Base-by-base conservation (phyloP, 495 filamentous ascomycete species). In the Xylaria cubensis region DNA sequence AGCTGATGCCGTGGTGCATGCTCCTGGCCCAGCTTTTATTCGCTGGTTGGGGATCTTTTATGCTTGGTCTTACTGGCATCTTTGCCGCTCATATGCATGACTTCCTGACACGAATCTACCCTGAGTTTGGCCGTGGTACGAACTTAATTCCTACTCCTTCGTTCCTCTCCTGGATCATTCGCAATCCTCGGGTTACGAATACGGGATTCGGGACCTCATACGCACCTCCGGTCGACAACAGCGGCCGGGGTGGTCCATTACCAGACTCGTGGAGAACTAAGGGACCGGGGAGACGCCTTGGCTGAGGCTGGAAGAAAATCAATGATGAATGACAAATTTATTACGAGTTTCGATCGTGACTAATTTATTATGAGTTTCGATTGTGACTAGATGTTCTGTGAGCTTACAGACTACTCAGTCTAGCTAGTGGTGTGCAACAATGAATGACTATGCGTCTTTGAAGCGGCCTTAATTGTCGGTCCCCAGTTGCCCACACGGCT, bases 21-120 rank as follows among this genome's bases (percentile, higher is more conserved):
- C 85, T 97, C 19, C 74, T 89, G 19, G 78, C 91, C 72, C 91
- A 91, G 24, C 82, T 95, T 42, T 82, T 98, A 29, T 84, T 85
- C 62, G 86, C 85, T 5, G 86, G 84, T 59, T 74, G 82, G 58
- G 59, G 78, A 2, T 79, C 80, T 10, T 86, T 88, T 4, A 67
- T 90, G 70, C 64, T 85, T 12, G 89, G 94, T 65, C 74, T 85
- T 50, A 92, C 83, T 21, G 95, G 94, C 21, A 86, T 98, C 36
- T 63, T 95, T 48, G 93, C 93, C 21, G 94, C 94, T 29, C 95
- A 97, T 79, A 78, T 94, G 29, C 92, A 94, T 79, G 92, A 97
- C 76, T 98, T 97, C 76, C 78, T 97, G 56, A 94, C 92, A 3
- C 87, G 91, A 51, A 86, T 95, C 39, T 97, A 92, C 82, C 94